Base-by-base conservation (phyloP, 2,329 filamentous ascomycete genomes). In the Teratosphaeriaceae sp. region DNA sequence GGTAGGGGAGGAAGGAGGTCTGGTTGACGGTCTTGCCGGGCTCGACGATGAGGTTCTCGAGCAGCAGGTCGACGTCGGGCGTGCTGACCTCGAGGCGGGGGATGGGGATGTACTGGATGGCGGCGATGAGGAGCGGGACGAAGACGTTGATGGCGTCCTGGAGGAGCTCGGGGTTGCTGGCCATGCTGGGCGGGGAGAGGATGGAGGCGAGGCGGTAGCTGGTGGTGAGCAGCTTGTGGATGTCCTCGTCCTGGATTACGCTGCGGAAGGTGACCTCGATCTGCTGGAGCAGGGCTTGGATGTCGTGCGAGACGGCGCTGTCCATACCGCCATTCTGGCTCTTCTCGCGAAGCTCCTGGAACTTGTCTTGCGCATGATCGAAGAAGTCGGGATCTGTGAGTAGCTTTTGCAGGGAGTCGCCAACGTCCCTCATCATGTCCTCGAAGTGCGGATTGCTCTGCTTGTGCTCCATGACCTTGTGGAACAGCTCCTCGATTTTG, bases 31-130 rank as follows among this genome's bases (percentile, higher is more conserved):
- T 94, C 44, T 74, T 74, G 5, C 90, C 90, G 0, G 90, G 90
- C 59, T 96, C 87, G 23, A 97, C 74, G 46, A 97, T 84, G 23
- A 97, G 72, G 51, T 94, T 96, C 60, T 97, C 90, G 2, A 97
- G 69, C 1, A 97, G 70, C 4, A 97, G 75, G 55, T 96, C 89
- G 42, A 94, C 73, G 24, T 85, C 80, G 0, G 88, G 89, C 3
- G 83, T 84, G 1, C 86, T 84, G 4, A 96, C 72, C 63, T 96
- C 90, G n/a, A 96, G 66, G 3, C 90, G 82, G 0, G 89, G 89
- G 40, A 97, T 92, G 0, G 90, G 90, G 3, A 97, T 70, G 64
- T 88, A 88, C 61, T 96, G 88, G 23, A 97, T 74, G 2, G 79
- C 78, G 51, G 86, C 75, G 44, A 96, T 76, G 3, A 88, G 58